phyloP scores from a whole-genome alignment of 306 rosid genomes.

The Cercis canadensis region DNA sequence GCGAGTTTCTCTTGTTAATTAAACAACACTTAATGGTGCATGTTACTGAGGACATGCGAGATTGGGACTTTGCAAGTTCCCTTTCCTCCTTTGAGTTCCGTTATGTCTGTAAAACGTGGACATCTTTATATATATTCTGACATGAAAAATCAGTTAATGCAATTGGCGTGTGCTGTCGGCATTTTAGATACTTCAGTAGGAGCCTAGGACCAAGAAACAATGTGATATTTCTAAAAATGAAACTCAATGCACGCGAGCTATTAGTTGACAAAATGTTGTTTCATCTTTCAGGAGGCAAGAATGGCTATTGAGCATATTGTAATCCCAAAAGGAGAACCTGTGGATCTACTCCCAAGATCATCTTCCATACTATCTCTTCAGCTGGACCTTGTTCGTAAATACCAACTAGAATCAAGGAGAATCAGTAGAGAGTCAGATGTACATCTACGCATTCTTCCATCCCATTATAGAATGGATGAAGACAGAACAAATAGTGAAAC shows the following conservation, averaged over 20 bases:
- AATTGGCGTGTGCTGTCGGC: too few species aligned
- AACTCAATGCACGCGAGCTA: background rate
- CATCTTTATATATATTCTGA: too few species aligned
- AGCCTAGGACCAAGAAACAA: too few species aligned
- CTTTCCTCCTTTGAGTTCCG: too few species aligned
- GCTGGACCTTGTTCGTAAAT: slow-evolving; percentile 69
- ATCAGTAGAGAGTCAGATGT: slow-evolving; percentile 46
- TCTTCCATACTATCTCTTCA: slow-evolving; percentile 63
- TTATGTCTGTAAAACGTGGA: too few species aligned
- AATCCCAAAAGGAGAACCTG: slow-evolving; percentile 77
- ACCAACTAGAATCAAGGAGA: slow-evolving; percentile 66
- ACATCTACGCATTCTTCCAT: slow-evolving; percentile 74
- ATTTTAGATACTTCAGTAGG: too few species aligned
- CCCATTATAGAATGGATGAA: slow-evolving; percentile 39
- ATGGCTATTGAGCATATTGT: slow-evolving; percentile 82
- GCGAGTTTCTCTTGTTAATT: too few species aligned
- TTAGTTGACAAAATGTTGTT: background rate
- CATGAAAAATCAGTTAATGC: too few species aligned
- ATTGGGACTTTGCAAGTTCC: too few species aligned
- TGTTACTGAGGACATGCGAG: too few species aligned
- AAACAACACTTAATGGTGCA: too few species aligned
- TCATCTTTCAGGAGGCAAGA: slow-evolving; percentile 80
- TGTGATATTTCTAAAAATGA: too few species aligned
- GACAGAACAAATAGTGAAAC: slow-evolving; percentile 32
- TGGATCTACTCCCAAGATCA: slow-evolving; percentile 83